Percentiles rank a stretch among this genome's conserved stretches.
Conservation (phyloP, 352 stramenopile genomes). For the Sclerospora graminicola region DNA sequence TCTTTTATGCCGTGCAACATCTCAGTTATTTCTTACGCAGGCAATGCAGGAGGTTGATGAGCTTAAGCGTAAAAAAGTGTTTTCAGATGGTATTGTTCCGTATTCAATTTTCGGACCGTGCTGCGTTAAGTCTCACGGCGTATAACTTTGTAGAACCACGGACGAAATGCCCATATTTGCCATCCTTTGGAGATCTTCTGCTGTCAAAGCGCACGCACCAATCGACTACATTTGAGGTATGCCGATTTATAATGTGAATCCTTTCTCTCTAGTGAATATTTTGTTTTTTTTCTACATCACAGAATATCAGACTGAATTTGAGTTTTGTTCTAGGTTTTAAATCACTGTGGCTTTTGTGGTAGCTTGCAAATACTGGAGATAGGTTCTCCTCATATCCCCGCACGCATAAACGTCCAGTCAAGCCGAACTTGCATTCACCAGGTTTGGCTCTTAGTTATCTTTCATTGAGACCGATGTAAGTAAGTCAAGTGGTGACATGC, state of each 20-base stretch:
- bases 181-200: slow-evolving; percentile 63
- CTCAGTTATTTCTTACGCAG: slow-evolving; percentile 73
- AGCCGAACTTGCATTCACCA: slow-evolving; percentile 68
- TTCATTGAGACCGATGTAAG: slow-evolving; percentile 1
- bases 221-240: slow-evolving; percentile 52
- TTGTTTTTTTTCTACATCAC: background rate
- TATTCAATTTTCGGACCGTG: slow-evolving; percentile 77
- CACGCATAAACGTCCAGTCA: slow-evolving; percentile 77
- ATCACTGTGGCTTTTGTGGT: slow-evolving; percentile 75
- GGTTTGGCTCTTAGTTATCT: slow-evolving; percentile 18
- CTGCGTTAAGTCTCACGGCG: slow-evolving; percentile 20
- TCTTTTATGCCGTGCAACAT: slow-evolving; percentile 4
- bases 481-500: slow-evolving; percentile 2
- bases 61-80: slow-evolving; percentile 75
- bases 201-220: slow-evolving; percentile 41
- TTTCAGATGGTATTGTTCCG: slow-evolving; percentile 69
- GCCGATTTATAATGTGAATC: background rate
- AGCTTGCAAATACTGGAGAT: slow-evolving; percentile 75
- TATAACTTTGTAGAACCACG: slow-evolving; percentile 36
- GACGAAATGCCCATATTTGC: slow-evolving; percentile 27
- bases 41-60: slow-evolving; percentile 84
- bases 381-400: slow-evolving; percentile 72
- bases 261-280: background rate
- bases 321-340: slow-evolving; percentile 59
- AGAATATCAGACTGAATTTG: slow-evolving; percentile 77